Percentiles rank a stretch among this genome's conserved stretches.
Evolutionary conservation across 23 red algal species (phyloP).

Genomic region (Gracilaria caudata): DNA sequence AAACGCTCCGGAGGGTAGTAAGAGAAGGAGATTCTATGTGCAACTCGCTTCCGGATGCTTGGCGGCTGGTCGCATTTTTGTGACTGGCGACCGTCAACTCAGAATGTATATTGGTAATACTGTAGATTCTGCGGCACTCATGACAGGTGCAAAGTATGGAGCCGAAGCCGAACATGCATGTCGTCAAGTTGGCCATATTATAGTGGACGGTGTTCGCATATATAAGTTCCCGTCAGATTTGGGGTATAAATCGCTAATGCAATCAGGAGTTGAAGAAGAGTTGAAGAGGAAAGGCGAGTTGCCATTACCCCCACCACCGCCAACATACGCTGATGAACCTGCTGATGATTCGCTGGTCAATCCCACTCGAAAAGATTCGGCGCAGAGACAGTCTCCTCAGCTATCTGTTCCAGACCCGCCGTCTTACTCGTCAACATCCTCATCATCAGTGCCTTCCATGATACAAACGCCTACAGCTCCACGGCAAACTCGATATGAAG

Average conservation of each 20-base stretch:
- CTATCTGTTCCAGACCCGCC: neutral
- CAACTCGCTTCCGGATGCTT: slow-evolving; percentile 37
- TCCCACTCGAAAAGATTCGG: neutral
- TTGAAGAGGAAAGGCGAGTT: slow-evolving; percentile 6
- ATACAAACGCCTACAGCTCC: neutral
- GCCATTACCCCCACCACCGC: neutral
- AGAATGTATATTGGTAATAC: slow-evolving; percentile 34
- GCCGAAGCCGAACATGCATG: slow-evolving; percentile 41
- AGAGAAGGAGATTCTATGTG: slow-evolving; percentile 40
- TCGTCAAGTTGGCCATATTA: slow-evolving; percentile 39
- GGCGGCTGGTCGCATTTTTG: slow-evolving; percentile 45
- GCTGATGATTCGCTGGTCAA: neutral
- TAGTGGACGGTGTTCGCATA: slow-evolving; percentile 45
- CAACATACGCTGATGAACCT: neutral
- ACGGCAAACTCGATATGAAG: neutral
- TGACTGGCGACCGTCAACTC: slow-evolving; percentile 23
- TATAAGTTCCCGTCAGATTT: slow-evolving; percentile 48
- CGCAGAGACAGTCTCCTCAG: neutral
- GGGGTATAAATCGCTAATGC: slow-evolving; percentile 6
- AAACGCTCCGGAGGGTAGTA: slow-evolving; percentile 39
- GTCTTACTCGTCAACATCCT: neutral
- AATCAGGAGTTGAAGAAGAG: slow-evolving; percentile 7
- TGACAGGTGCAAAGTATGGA: slow-evolving; percentile 59
- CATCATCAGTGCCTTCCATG: neutral
- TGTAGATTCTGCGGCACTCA: slow-evolving; percentile 6